phyloP scores from a whole-genome alignment of 441 rosid species.

The Adansonia rubrostipa region DNA sequence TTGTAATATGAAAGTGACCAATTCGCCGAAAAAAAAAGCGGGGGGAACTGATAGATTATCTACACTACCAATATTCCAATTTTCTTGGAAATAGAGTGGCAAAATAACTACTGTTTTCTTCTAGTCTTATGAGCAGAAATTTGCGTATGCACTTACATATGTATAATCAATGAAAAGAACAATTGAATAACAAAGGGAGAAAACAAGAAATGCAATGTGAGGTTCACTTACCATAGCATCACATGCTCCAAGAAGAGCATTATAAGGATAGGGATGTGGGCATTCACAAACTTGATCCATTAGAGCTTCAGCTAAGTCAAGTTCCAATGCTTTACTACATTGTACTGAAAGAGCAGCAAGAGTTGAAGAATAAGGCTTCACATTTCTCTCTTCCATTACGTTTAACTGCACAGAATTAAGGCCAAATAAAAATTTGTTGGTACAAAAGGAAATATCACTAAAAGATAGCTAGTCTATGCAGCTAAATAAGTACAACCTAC shows the following conservation, averaged over 20 bases:
- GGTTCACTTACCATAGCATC: slow-evolving; percentile 59
- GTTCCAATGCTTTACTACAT: slow-evolving; percentile 67
- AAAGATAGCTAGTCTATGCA: slow-evolving; percentile 25
- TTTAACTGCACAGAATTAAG: slow-evolving; percentile 51
- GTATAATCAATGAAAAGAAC: slow-evolving; percentile 10
- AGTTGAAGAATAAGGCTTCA: slow-evolving; percentile 63
- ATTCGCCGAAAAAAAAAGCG: background rate
- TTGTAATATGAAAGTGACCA: slow-evolving; percentile 1
- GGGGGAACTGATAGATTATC: background rate
- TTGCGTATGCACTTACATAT: background rate
- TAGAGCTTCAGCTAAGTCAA: slow-evolving; percentile 80
- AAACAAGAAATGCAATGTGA: background rate
- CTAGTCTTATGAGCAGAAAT: background rate
- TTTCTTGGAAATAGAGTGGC: background rate
- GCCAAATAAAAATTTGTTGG: slow-evolving; percentile 19
- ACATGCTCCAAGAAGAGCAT: slow-evolving; percentile 74
- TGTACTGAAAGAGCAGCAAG: slow-evolving; percentile 55
- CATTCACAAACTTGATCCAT: slow-evolving; percentile 60
- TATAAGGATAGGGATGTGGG: slow-evolving; percentile 53
- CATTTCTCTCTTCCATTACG: slow-evolving; percentile 55
- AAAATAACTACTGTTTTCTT: slow-evolving; percentile 6
- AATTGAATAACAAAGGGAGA: background rate
- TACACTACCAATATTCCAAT: background rate
- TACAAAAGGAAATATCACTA: slow-evolving; percentile 19
- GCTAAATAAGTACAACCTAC: slow-evolving; percentile 43